phyloP scores from a whole-genome alignment of 148 eudicot species.

The Rhododendron henanense region DNA sequence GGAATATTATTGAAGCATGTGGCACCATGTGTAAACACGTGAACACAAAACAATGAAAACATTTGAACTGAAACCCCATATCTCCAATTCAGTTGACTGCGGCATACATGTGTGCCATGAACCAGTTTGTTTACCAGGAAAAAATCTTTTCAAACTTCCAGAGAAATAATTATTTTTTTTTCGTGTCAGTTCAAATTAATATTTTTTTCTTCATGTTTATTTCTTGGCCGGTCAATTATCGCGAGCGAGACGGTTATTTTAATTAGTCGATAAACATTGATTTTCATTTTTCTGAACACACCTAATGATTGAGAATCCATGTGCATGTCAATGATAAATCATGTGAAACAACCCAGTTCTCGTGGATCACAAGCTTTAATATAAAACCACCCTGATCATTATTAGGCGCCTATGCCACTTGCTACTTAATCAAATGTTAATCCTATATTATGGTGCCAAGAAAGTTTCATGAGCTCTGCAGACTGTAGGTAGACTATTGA shows the following conservation, averaged over 20 bases:
- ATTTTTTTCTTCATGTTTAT: neutral
- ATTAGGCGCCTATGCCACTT: neutral
- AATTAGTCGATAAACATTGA: neutral
- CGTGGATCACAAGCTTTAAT: constrained; percentile 18
- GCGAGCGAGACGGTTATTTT: neutral
- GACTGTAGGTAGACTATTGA: neutral
- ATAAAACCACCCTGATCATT: neutral
- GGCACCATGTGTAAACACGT: constrained; percentile 8
- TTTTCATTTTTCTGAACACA: neutral
- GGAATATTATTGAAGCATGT: neutral
- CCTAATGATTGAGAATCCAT: neutral
- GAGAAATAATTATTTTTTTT: neutral
- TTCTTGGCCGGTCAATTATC: neutral
- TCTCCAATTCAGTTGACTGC: neutral
- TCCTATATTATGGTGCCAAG: neutral
- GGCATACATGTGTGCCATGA: neutral
- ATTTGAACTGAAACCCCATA: neutral
- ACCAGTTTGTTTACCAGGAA: neutral
- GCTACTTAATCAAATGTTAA: neutral
- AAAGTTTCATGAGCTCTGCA: neutral
- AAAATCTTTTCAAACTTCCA: neutral
- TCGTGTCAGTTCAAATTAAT: neutral
- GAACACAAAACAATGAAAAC: neutral
- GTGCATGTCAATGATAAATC: neutral
- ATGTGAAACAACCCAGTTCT: constrained; percentile 7